A percentile compares a stretch with the other conserved stretches of the same genome.
phyloP scores from a whole-genome alignment of 2,329 filamentous ascomycete genomes.

The Claviceps citrina region DNA sequence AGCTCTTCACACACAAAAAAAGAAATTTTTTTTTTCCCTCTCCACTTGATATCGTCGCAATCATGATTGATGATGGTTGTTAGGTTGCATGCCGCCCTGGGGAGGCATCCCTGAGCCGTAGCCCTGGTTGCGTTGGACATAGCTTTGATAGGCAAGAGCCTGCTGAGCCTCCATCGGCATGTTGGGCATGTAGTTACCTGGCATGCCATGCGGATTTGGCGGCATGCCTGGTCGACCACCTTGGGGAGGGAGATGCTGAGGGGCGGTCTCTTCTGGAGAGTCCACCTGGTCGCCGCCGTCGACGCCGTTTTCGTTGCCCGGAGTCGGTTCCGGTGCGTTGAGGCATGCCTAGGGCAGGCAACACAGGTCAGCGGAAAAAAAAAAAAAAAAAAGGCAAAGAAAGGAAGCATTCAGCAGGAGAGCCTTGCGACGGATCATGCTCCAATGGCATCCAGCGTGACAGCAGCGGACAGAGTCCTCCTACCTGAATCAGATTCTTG shows the following conservation, averaged over 20 bases:
- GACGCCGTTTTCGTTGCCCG: conserved; percentile 67
- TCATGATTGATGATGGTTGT: conserved; percentile 67
- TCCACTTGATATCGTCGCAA: conserved; percentile 8
- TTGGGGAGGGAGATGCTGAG: conserved; percentile 56
- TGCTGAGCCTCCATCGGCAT: conserved; percentile 62
- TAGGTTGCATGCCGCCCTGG: conserved; percentile 64
- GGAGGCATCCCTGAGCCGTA: conserved; percentile 67
- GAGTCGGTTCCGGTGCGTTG: conserved; percentile 82
- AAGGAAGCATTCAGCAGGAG: no score
- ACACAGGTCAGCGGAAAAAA: conserved; percentile 6
- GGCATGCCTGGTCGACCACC: conserved; percentile 48
- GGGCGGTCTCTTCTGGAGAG: conserved; percentile 76
- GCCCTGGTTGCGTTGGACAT: conserved; percentile 54
- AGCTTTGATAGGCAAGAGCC: conserved; percentile 70
- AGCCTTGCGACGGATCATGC: no score
- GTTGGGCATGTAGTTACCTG: conserved; percentile 43
- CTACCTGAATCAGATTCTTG: conserved; percentile 96
- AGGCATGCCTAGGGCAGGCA: conserved; percentile 60
- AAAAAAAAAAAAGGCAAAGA: no score
- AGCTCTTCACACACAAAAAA: not conserved
- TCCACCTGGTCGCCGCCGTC: conserved; percentile 66
- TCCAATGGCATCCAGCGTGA: not conserved
- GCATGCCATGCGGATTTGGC: conserved; percentile 42
- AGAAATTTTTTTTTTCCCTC: not conserved
- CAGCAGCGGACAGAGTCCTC: no score